phyloP scores from a whole-genome alignment of 2,329 filamentous ascomycete species.

The Xylariaceae sp. region DNA sequence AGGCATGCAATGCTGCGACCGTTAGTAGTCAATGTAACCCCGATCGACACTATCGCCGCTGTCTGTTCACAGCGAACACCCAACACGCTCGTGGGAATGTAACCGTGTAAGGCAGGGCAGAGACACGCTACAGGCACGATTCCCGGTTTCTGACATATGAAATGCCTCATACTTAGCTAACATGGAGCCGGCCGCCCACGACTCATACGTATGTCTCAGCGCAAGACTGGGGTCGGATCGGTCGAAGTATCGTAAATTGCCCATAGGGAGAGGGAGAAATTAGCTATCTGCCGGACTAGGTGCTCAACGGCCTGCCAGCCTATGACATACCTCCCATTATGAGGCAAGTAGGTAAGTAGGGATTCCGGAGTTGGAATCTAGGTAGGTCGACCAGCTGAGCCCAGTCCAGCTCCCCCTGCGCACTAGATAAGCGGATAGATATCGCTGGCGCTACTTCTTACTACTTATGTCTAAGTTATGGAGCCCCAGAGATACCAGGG shows the following conservation, averaged over 20 bases:
- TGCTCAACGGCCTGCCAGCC: neutral
- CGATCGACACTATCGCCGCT: neutral
- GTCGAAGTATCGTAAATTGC: neutral
- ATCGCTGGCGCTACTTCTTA: neutral
- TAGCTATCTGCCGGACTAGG: neutral
- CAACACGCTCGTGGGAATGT: neutral
- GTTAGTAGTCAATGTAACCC: neutral
- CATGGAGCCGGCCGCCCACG: neutral
- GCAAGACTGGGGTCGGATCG: neutral
- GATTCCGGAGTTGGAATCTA: too few relatives aligned
- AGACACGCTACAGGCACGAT: too few relatives aligned
- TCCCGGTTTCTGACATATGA: neutral
- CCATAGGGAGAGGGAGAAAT: neutral
- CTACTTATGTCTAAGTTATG: neutral
- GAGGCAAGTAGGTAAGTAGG: too few relatives aligned
- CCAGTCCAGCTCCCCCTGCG: neutral
- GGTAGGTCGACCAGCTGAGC: too few relatives aligned
- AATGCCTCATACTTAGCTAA: neutral
- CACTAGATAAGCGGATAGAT: neutral
- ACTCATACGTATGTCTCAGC: neutral
- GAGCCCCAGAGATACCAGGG: neutral
- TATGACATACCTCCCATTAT: neutral
- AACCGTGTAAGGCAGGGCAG: neutral
- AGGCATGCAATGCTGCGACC: neutral
- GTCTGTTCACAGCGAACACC: too few relatives aligned